A percentile compares a stretch with the other conserved stretches of the same genome.
Evolutionary conservation across 306 rosid genomes (phyloP).

Genomic region (Vigna angularis): DNA sequence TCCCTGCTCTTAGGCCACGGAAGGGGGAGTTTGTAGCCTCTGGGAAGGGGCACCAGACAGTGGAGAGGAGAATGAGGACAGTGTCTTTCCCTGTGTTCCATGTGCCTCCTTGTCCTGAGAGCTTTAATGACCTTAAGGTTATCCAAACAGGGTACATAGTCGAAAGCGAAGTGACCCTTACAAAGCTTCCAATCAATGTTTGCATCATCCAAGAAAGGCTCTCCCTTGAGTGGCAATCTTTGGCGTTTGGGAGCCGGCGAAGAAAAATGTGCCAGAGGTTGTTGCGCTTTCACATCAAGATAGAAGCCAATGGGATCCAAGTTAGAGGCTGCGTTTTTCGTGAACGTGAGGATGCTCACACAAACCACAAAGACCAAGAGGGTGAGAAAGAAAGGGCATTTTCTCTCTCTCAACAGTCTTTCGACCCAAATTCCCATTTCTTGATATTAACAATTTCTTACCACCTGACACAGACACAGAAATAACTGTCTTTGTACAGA

Average conservation of each 20-base stretch:
- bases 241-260: not conserved
- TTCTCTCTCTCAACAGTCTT: constrained; percentile 53
- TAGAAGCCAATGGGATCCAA: constrained; percentile 47
- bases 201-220: not conserved
- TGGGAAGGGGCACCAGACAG: constrained; percentile 74
- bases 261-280: not conserved
- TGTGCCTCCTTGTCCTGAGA: constrained; percentile 68
- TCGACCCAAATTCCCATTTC: constrained; percentile 57
- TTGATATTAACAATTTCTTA: not conserved
- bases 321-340: constrained; percentile 44
- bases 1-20: constrained; percentile 96
- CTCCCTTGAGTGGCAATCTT: constrained; percentile 29
- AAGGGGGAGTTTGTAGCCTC: constrained; percentile 65
- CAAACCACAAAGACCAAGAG: constrained; percentile 56
- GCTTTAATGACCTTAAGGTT: constrained; percentile 71
- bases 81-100: constrained; percentile 90
- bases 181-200: constrained; percentile 64
- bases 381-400: constrained; percentile 55
- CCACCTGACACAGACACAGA: not conserved
- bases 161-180: constrained; percentile 51
- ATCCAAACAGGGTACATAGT: constrained; percentile 83
- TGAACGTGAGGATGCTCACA: constrained; percentile 55
- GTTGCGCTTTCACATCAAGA: constrained; percentile 41
- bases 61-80: constrained; percentile 63
- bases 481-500: not conserved